Conservation (phyloP, 2,329 filamentous ascomycete genomes). For the Paraphoma chrysanthemicola region DNA sequence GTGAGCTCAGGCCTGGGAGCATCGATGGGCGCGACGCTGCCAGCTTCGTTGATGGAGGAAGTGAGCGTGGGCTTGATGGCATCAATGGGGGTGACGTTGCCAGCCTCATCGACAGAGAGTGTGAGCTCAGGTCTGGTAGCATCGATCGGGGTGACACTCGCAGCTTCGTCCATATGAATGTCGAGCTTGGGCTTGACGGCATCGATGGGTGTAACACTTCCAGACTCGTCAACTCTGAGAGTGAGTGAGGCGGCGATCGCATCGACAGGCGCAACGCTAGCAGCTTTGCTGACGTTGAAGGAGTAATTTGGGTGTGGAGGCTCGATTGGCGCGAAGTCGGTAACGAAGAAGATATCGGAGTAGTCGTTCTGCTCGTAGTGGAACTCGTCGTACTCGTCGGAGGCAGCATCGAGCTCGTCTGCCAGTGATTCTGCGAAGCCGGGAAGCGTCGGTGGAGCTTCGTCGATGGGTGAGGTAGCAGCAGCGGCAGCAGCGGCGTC, state of each 20-base stretch:
- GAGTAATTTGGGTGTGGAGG: background rate
- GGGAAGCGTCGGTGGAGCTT: conserved; percentile 5
- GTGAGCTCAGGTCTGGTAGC: too few species aligned
- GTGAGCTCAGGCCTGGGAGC: background rate
- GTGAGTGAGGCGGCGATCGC: background rate
- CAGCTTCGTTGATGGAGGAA: background rate
- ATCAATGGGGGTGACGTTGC: background rate
- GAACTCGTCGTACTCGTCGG: conserved; percentile 8
- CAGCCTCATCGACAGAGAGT: background rate
- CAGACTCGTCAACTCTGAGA: conserved; percentile 1
- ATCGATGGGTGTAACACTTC: too few species aligned
- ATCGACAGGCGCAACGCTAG: conserved; percentile 8
- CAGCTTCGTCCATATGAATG: too few species aligned
- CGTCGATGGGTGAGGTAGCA: conserved; percentile 15
- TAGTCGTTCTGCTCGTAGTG: conserved; percentile 12
- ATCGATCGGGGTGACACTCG: too few species aligned
- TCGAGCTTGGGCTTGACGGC: too few species aligned
- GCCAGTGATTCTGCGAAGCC: conserved; percentile 17
- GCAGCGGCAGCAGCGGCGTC: conserved; percentile 8
- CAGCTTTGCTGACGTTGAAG: background rate
- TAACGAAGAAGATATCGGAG: conserved; percentile 6
- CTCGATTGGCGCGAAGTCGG: conserved; percentile 8
- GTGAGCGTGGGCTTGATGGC: background rate
- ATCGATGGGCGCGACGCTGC: conserved; percentile 7
- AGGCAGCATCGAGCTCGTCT: conserved; percentile 17